phyloP scores from a whole-genome alignment of 768 basidiomycete species.

The Russula earlei region DNA sequence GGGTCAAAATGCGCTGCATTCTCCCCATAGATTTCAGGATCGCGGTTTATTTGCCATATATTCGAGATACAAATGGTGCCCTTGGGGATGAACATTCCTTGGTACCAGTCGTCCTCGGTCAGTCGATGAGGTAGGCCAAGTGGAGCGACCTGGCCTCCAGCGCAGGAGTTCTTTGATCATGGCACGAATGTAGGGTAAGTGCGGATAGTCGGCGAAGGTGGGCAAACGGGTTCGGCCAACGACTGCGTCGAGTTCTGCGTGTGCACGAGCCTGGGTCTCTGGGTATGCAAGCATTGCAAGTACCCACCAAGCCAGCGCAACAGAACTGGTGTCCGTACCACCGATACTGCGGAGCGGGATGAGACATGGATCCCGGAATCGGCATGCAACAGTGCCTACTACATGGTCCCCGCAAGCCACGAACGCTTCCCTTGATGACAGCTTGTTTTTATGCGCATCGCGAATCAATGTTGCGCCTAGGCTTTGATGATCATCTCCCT shows the following conservation, averaged over 20 bases:
- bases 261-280: background rate
- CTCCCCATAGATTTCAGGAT: background rate
- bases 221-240: background rate
- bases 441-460: background rate
- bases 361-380: no score
- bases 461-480: background rate
- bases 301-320: background rate
- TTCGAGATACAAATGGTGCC: background rate
- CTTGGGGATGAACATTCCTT: background rate
- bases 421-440: background rate
- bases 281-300: background rate
- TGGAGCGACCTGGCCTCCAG: background rate
- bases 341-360: background rate
- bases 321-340: background rate
- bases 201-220: background rate
- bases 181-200: background rate
- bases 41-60: background rate
- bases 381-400: background rate
- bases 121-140: background rate
- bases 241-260: background rate
- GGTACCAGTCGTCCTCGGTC: background rate
- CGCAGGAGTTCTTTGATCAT: background rate
- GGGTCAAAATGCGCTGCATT: background rate
- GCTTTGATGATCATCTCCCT: background rate
- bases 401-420: background rate